Evolutionary conservation across 2,329 filamentous ascomycete genomes (phyloP).

Genomic region (Ambrosiella xylebori): DNA sequence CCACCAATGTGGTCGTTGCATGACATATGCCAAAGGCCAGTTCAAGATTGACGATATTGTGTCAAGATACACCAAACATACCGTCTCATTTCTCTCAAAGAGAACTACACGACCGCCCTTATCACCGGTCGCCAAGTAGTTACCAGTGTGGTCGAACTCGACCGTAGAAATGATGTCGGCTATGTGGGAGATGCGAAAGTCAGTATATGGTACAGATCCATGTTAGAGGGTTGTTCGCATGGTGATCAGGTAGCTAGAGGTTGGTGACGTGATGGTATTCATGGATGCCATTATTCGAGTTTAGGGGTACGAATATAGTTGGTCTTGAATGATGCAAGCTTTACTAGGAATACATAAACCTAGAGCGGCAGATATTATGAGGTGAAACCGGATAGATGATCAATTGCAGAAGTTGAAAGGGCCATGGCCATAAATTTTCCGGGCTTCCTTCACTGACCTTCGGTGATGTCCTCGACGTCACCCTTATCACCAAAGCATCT

Average conservation of each 20-base stretch:
- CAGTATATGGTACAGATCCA: neutral
- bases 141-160: slow-evolving; percentile 78
- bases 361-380: too few relatives aligned
- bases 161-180: slow-evolving; percentile 86
- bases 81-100: slow-evolving; percentile 90
- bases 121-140: slow-evolving; percentile 79
- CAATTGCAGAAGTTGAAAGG: neutral
- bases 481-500: slow-evolving; percentile 99
- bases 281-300: too few relatives aligned
- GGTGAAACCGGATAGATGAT: neutral
- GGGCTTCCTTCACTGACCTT: slow-evolving; percentile 41
- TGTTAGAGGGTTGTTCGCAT: too few relatives aligned
- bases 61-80: slow-evolving; percentile 28
- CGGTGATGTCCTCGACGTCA: slow-evolving; percentile 96
- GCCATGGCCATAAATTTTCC: neutral
- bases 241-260: too few relatives aligned
- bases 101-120: slow-evolving; percentile 74
- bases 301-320: too few relatives aligned
- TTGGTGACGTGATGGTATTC: too few relatives aligned
- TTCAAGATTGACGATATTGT: neutral
- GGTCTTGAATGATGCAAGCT: too few relatives aligned
- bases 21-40: neutral
- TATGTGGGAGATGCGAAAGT: slow-evolving; percentile 20
- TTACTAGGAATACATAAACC: too few relatives aligned
- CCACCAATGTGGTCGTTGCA: neutral